A percentile compares a stretch with the other conserved stretches of the same genome.
These are phyloP conservation scores for Coprinopsis sp. DNA, from an alignment of 768 basidiomycete genomes.

Conservation along the genomic window DNA sequence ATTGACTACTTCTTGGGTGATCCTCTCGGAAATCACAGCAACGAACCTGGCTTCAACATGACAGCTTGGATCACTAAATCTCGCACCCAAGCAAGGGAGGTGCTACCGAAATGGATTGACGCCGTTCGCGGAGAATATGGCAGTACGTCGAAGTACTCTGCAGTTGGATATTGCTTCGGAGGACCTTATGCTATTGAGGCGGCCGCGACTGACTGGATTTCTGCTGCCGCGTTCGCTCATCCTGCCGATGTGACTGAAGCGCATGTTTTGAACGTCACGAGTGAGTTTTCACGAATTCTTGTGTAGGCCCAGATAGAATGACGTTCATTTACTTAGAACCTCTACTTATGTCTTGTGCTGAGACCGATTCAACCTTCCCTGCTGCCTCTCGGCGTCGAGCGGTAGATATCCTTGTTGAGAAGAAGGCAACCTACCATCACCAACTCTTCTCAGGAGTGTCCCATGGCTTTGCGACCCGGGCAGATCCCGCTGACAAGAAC, in stretches of 20 bases:
- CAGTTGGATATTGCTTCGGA: slow-evolving; percentile 55
- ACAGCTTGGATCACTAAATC: slow-evolving; percentile 37
- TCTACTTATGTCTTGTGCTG: too few species aligned
- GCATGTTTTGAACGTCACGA: slow-evolving; percentile 33
- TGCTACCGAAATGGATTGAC: slow-evolving; percentile 46
- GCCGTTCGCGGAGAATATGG: slow-evolving; percentile 44
- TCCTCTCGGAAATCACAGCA: slow-evolving; percentile 34
- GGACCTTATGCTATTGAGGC: slow-evolving; percentile 47
- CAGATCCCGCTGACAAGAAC: slow-evolving; percentile 26
- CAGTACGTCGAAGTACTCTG: slow-evolving; percentile 35
- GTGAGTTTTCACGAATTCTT: slow-evolving; percentile 19
- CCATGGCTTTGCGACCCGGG: slow-evolving; percentile 37
- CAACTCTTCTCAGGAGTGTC: slow-evolving; percentile 38
- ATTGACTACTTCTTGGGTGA: slow-evolving; percentile 64
- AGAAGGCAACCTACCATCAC: slow-evolving; percentile 38
- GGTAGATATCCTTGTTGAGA: slow-evolving; percentile 40
- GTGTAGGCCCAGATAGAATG: background rate
- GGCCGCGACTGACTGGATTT: slow-evolving; percentile 38
- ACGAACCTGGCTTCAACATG: slow-evolving; percentile 33
- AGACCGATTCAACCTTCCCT: slow-evolving; percentile 41
- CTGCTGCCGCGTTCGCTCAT: slow-evolving; percentile 40
- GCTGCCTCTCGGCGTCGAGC: slow-evolving; percentile 34
- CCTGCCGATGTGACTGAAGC: slow-evolving; percentile 34
- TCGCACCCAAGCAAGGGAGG: slow-evolving; percentile 30
- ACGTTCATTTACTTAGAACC: background rate